Base-by-base conservation (phyloP, 805 yeast genomes). In the Candida dajiaensis region DNA sequence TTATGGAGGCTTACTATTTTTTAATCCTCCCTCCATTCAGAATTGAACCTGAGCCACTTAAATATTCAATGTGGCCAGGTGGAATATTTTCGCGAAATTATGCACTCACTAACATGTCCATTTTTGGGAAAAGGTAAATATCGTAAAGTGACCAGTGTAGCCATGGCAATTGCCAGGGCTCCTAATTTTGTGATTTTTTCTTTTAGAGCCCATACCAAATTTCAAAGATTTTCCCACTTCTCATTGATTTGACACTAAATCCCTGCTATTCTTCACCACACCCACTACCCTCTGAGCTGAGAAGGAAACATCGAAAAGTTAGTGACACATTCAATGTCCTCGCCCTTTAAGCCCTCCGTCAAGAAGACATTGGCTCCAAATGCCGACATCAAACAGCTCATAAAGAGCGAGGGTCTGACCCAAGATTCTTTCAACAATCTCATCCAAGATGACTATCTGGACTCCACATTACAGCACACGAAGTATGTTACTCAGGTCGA, bases 341-440 rank as follows among this genome's bases (percentile, higher is more conserved):
- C 50, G 7, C 51, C 52, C 4, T 11, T 26, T n/a, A 50, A 45
- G 18, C 53, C 56, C 1, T 43, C 57, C 1, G 35, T 53, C 1
- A 56, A 50, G 44, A 56, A 54, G 47, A 52, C 57, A 18, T 20
- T 55, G 23, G 47, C 55, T 10, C 61, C 62, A 10, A 19, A 48
- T 15, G 40, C 55, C 0, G 45, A 50, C 38, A 41, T 55, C 38
- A 41, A 52, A n/a, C 41, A 46, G 8, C 37, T 57, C 16, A 44
- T 50, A 9, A 23, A 43, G 4, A 36, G 19, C 4, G 57, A 52
- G 18, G 41, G 42, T 28, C 44, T 42, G n/a, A 48, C 52, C 4
- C 56, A 51, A 19, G 50, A 47, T 15, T 54, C 62, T 3, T 51
- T 47, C 31, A 56, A 57, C 33, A 47, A 55, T 20, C 26, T 57